Evolutionary conservation across 257 asterid species (phyloP).

Genomic region (Echites panduratus): DNA sequence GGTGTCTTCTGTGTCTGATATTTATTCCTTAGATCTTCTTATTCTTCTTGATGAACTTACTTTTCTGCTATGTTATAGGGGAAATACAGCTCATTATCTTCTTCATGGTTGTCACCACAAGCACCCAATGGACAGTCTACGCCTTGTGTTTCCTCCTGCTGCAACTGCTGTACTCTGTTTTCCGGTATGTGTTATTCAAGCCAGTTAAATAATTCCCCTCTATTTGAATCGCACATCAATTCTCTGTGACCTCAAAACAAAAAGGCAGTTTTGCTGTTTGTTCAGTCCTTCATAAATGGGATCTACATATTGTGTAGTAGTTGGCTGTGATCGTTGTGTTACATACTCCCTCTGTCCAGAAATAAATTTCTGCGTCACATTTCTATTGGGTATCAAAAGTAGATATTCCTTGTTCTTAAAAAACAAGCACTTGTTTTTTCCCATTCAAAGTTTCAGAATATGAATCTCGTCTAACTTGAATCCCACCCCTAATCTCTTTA

Average conservation of each 20-base stretch:
- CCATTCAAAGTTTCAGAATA: not conserved
- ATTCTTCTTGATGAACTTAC: not conserved
- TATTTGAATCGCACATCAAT: not conserved
- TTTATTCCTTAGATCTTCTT: not conserved
- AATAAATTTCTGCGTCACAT: no score
- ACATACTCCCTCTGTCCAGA: no score
- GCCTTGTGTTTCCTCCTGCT: conserved; percentile 46
- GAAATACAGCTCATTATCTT: conserved; percentile 40
- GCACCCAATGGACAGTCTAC: conserved; percentile 49
- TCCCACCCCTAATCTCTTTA: not conserved
- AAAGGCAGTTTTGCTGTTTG: not conserved
- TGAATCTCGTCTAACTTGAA: not conserved
- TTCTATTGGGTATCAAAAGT: not conserved
- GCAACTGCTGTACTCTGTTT: conserved; percentile 38
- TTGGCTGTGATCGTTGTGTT: not conserved
- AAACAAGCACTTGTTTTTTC: not conserved
- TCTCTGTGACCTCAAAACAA: not conserved
- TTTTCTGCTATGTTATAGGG: conserved; percentile 21
- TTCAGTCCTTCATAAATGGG: not conserved
- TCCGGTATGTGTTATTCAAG: conserved; percentile 28
- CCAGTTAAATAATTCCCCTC: not conserved
- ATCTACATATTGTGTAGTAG: not conserved
- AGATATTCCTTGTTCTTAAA: not conserved
- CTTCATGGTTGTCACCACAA: conserved; percentile 50
- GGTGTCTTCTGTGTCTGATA: not conserved